A percentile compares a stretch with the other conserved stretches of the same genome.
These are phyloP conservation scores for Aspergillus taichungensis DNA, from an alignment of 495 filamentous ascomycete genomes.

Conservation along the genomic window DNA sequence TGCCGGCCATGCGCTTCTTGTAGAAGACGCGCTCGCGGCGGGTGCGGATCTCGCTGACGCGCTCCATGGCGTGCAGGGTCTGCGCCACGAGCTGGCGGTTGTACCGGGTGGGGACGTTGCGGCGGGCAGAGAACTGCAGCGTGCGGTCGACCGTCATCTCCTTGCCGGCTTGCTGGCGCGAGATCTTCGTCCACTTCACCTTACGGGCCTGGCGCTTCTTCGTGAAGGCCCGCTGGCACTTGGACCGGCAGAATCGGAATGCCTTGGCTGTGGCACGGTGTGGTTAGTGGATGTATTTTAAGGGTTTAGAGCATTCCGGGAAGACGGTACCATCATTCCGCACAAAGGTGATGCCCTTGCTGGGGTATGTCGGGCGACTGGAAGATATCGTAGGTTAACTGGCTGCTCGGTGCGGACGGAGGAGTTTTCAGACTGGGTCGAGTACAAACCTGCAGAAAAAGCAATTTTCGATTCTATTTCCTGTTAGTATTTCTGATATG, in stretches of 20 bases:
- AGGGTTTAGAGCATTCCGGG: conserved; percentile 8
- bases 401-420: no score
- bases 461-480: no score
- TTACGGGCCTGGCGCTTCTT: conserved; percentile 88
- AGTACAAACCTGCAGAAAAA: no score
- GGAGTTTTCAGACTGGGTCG: no score
- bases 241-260: conserved; percentile 63
- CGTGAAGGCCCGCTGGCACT: conserved; percentile 98
- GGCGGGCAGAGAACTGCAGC: conserved; percentile 80
- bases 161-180: conserved; percentile 68
- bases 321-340: conserved; percentile 43
- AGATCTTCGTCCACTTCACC: conserved; percentile 77
- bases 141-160: conserved; percentile 94
- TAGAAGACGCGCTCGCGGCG: conserved; percentile 84
- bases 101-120: conserved; percentile 93
- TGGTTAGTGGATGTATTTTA: neutral
- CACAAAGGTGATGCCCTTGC: conserved; percentile 82
- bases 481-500: no score
- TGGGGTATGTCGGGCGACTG: conserved; percentile 63
- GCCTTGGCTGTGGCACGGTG: conserved; percentile 4
- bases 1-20: conserved; percentile 84
- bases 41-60: conserved; percentile 76
- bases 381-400: no score
- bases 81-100: conserved; percentile 79
- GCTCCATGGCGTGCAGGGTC: conserved; percentile 85